Base-by-base conservation (phyloP, 345 rosid genomes). In the Eutrema japonicum region DNA sequence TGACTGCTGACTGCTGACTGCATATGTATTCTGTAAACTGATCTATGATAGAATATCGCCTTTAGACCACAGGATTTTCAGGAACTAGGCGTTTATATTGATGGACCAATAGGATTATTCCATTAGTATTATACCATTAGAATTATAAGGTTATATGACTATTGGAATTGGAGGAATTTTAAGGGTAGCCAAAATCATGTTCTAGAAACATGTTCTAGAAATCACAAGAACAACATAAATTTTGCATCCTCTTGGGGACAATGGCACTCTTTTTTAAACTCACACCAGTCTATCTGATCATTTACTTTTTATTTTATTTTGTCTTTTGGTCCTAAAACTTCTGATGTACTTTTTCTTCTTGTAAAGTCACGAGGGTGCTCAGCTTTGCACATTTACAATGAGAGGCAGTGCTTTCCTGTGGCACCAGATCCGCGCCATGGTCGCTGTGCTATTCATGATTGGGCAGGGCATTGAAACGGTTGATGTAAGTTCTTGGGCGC, bases 361-460 rank as follows among this genome's bases (percentile, higher is more conserved):
- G 41, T 78, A 2, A 67, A 94, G 98, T 64, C 82, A 70, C 54
- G 84, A 82, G 63, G 96, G 86, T 63, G 79, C 60, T 77, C 85
- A 87, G 82, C 93, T 94, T 32, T 88, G 75, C 71, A 86, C 74
- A 43, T 81, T 91, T 71, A 87, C 82, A 81, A 77, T 94, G 71
- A 85, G 76, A 78, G 98, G 98, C 60, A 91, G 90, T 73, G 96
- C 98, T 68, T 94, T 94, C 82, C 77, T 91, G 62, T 89, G 96
- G 97, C 98, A 94, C 80, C 98, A 94, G 72, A 85, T 94, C 70
- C 89, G 98, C 33, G 87, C 93, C 83, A 89, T 94, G 84, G 97
- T 91, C 63, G 84, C 93, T 37, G 93, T 94, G 67, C 83, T 94
- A 50, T 91, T 94, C 84, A 86, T 94, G 98, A 84, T 91, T 10